These are phyloP conservation scores for Fusarium subglutinans DNA, from an alignment of 2,329 filamentous ascomycete species.

Conservation along the genomic window DNA sequence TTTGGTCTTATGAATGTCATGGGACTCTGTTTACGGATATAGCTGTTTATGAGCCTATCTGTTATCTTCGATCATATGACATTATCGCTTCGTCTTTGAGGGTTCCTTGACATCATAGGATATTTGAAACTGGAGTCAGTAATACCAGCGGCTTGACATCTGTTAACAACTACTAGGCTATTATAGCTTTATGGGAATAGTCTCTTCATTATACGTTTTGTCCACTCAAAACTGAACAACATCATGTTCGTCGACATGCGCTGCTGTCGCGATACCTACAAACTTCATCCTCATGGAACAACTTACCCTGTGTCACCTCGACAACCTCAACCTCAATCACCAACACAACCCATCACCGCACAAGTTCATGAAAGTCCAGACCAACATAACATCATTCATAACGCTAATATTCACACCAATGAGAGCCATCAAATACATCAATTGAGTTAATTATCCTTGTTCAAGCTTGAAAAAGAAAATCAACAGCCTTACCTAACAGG, in stretches of 20 bases:
- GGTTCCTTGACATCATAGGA: too few relatives aligned
- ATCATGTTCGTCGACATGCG: not conserved
- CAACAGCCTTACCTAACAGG: conserved; percentile 7
- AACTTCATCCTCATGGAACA: not conserved
- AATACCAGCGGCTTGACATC: not conserved
- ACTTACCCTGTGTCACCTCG: conserved; percentile 16
- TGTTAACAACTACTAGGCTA: not conserved
- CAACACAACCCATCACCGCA: not conserved
- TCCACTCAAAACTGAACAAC: not conserved
- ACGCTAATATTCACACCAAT: not conserved
- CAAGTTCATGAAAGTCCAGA: not conserved
- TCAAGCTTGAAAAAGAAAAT: not conserved
- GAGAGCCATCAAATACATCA: not conserved
- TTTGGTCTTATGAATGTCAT: not conserved
- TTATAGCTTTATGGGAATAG: not conserved
- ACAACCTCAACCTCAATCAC: not conserved
- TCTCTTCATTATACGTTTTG: too few relatives aligned
- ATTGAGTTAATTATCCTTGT: not conserved
- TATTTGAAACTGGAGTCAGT: not conserved
- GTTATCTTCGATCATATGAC: too few relatives aligned
- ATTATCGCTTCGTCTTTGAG: too few relatives aligned
- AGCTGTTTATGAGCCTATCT: not conserved
- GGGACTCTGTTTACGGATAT: not conserved
- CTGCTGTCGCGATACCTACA: not conserved
- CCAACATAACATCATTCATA: not conserved